These are phyloP conservation scores for Phaeosphaeria sp. DNA, from an alignment of 2,329 filamentous ascomycete genomes.

Conservation along the genomic window DNA sequence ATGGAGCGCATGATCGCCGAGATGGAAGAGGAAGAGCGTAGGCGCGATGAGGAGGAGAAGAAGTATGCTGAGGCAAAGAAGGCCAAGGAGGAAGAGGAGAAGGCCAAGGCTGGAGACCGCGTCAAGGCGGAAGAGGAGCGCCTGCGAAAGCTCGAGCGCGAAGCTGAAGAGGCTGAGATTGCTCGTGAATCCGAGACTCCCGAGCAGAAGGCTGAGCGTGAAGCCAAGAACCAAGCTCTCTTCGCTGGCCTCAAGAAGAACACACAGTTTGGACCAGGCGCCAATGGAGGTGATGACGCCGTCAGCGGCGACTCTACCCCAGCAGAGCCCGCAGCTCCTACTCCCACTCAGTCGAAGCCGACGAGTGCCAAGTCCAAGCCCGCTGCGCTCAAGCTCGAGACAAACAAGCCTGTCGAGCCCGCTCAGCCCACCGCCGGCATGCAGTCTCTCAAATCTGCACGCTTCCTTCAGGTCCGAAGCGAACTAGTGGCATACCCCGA, in stretches of 20 bases:
- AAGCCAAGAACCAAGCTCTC: slow-evolving; percentile 42
- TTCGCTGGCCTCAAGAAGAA: slow-evolving; percentile 60
- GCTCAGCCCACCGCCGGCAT: slow-evolving; percentile 93
- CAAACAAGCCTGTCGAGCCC: slow-evolving; percentile 85
- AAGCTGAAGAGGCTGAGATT: slow-evolving; percentile 57
- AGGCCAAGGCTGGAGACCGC: slow-evolving; percentile 58
- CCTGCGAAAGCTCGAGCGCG: slow-evolving; percentile 56
- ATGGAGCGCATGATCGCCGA: slow-evolving; percentile 70
- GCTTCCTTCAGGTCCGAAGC: slow-evolving; percentile 81
- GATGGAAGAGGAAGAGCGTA: slow-evolving; percentile 54
- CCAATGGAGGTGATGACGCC: slow-evolving; percentile 36
- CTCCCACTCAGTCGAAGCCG: slow-evolving; percentile 35
- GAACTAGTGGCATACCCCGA: slow-evolving; percentile 78
- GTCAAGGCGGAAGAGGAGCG: slow-evolving; percentile 60
- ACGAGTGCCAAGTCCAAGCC: slow-evolving; percentile 78
- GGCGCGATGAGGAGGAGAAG: slow-evolving; percentile 73
- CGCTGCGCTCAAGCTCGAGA: slow-evolving; percentile 85
- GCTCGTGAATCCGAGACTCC: slow-evolving; percentile 51
- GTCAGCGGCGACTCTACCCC: slow-evolving; percentile 41
- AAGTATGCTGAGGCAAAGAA: slow-evolving; percentile 72
- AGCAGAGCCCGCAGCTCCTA: slow-evolving; percentile 55
- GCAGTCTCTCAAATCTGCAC: slow-evolving; percentile 89
- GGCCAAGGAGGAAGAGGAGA: slow-evolving; percentile 65
- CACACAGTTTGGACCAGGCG: slow-evolving; percentile 54
- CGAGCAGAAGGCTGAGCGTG: slow-evolving; percentile 51